Base-by-base conservation (phyloP, 2,329 filamentous ascomycete genomes). In the Pestalotiopsis sp. region DNA sequence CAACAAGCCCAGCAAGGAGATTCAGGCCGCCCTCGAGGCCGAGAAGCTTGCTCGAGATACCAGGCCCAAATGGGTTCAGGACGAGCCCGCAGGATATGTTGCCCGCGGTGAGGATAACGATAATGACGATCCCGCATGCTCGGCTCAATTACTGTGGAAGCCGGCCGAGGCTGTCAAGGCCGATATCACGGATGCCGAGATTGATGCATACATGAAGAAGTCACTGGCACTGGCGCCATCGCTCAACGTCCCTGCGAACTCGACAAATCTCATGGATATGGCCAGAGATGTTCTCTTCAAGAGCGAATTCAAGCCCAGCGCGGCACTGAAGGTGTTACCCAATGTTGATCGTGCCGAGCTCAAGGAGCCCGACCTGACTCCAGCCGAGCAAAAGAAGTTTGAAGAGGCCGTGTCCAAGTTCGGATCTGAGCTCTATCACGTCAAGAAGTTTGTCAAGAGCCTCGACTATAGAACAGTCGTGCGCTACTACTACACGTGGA, bases 401-500 rank as follows among this genome's bases (percentile, higher is more conserved):
- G 96, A 98, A 76, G 95, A 98, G 77, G 96, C 89, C 56, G 93
- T 99, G 12, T 84, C 89, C 61, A 97, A 96, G 78, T 97, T 92
- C 76, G 96, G 96, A 25, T 98, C 95, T 0, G 96, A 99, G 80
- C 90, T 97, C 75, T 89, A 93, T 72, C 87, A 88, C 61, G 92
- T 98, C 69, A 94, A 91, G 72, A 91, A 92, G 73, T 93, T 97
- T 78, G 93, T 98, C 75, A 95, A 94, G 80, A 93, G 91, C 0
- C 89, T 96, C 73, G 90, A 89, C 56, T 90, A 94, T 70, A 90
- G 91, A 65, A 89, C 93, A 69, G 92, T 98, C 70, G 94, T 97
- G 31, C 92, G 96, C 3, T 97, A 93, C 78, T 99, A 98, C 81
- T 99, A 99, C 79, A 93, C 93, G 72, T 99, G 96, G 96, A 99